phyloP scores from a whole-genome alignment of 768 basidiomycete genomes.

The Pulveroboletus sp. region DNA sequence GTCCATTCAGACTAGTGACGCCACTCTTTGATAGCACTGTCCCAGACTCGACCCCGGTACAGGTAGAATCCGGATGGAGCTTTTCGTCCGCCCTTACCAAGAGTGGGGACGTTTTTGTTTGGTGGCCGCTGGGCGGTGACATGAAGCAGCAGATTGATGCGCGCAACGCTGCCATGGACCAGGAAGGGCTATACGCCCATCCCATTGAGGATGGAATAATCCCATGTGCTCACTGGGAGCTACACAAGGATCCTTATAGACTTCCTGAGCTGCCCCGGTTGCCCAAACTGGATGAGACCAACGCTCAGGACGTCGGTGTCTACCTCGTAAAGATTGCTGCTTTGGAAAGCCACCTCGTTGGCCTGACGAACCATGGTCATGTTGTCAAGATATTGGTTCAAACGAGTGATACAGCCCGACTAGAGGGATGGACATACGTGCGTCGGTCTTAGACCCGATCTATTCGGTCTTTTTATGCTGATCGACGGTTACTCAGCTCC shows the following conservation, averaged over 20 bases:
- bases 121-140: constrained; percentile 59
- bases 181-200: constrained; percentile 27
- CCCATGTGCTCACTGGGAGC: constrained; percentile 57
- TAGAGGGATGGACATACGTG: constrained; percentile 69
- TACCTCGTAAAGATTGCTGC: constrained; percentile 78
- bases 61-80: constrained; percentile 78
- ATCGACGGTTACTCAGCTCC: constrained; percentile 46
- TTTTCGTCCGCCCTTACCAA: constrained; percentile 72
- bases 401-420: constrained; percentile 35
- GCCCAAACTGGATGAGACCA: constrained; percentile 40
- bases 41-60: constrained; percentile 44
- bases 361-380: constrained; percentile 75
- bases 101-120: constrained; percentile 68
- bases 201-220: constrained; percentile 41
- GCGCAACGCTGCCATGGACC: constrained; percentile 45
- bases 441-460: constrained; percentile 21
- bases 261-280: constrained; percentile 60
- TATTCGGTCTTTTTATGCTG: not conserved
- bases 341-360: constrained; percentile 67
- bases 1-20: constrained; percentile 58
- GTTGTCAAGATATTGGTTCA: constrained; percentile 59
- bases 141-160: constrained; percentile 36
- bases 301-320: constrained; percentile 28
- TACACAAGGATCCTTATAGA: constrained; percentile 48
- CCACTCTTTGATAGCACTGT: constrained; percentile 38